A percentile compares a stretch with the other conserved stretches of the same genome.
phyloP scores from a whole-genome alignment of 1,284 basidiomycete species.

The Boletellus dicymbophilus region DNA sequence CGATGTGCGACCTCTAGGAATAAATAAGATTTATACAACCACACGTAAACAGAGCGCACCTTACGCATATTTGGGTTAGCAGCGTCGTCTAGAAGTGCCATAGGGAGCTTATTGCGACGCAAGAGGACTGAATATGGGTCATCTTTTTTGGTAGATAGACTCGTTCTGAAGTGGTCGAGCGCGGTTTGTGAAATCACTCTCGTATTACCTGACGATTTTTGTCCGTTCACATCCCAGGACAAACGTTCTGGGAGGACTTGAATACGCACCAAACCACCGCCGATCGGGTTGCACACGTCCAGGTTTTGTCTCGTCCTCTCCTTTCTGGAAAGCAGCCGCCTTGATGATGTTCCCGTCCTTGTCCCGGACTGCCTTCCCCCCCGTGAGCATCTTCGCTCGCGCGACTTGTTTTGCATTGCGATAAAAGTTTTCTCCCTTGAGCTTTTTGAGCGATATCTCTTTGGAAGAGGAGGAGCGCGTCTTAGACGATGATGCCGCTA shows the following conservation, averaged over 20 bases:
- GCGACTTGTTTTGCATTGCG: slow-evolving; percentile 86
- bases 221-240: slow-evolving; percentile 6
- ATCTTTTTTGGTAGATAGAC: slow-evolving; percentile 78
- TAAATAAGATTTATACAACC: slow-evolving; percentile 1
- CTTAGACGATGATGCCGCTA: slow-evolving; percentile 43
- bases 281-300: slow-evolving; percentile 93
- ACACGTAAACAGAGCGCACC: slow-evolving; percentile 41
- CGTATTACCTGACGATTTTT: slow-evolving; percentile 76
- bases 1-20: slow-evolving; percentile 80
- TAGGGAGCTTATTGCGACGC: slow-evolving; percentile 91
- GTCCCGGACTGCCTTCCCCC: slow-evolving; percentile 88
- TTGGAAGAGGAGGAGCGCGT: slow-evolving; percentile 54
- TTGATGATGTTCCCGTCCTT: slow-evolving; percentile 88
- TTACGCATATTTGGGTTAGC: slow-evolving; percentile 78
- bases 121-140: slow-evolving; percentile 95
- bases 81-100: slow-evolving; percentile 90
- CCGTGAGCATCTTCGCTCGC: slow-evolving; percentile 87
- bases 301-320: slow-evolving; percentile 84
- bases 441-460: slow-evolving; percentile 61
- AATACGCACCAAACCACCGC: slow-evolving; percentile 87
- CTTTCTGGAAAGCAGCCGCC: slow-evolving; percentile 92
- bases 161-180: slow-evolving; percentile 92
- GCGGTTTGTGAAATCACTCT: slow-evolving; percentile 97
- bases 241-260: not conserved
- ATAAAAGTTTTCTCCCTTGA: slow-evolving; percentile 94